Evolutionary conservation across 192 early-diverging fungal species (phyloP).

Genomic region (Geranomyces michiganensis): DNA sequence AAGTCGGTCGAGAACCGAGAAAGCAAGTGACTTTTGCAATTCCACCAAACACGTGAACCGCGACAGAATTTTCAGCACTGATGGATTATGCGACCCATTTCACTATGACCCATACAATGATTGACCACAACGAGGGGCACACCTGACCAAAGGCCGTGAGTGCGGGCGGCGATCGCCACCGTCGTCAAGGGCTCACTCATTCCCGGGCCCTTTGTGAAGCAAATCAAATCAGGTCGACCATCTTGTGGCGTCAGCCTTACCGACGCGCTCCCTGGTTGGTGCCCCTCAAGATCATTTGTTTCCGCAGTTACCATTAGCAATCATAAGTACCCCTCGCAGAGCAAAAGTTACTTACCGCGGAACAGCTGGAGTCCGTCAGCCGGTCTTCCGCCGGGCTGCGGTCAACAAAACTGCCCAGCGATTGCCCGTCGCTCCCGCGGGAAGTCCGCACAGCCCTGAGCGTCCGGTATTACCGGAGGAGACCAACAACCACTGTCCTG

Average conservation of each 20-base stretch:
- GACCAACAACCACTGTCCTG: no score
- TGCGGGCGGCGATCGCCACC: constrained; percentile 91
- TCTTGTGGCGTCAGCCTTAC: constrained; percentile 75
- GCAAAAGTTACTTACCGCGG: no score
- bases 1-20: constrained; percentile 94
- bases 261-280: no score
- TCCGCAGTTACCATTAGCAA: no score
- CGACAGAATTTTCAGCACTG: constrained; percentile 89
- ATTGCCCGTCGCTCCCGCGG: no score
- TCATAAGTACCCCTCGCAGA: no score
- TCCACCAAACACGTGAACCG: constrained; percentile 95
- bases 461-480: no score
- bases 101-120: constrained; percentile 98
- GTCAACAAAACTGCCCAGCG: no score
- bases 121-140: constrained; percentile 94
- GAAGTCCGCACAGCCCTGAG: no score
- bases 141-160: constrained; percentile 86
- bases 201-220: constrained; percentile 97
- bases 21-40: constrained; percentile 99
- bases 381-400: no score
- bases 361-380: no score
- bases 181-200: constrained; percentile 95
- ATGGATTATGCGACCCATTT: constrained; percentile 99
- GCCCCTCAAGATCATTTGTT: no score
- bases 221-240: constrained; percentile 89